Conservation (phyloP, 495 filamentous ascomycete species). For the Tuber indicum region DNA sequence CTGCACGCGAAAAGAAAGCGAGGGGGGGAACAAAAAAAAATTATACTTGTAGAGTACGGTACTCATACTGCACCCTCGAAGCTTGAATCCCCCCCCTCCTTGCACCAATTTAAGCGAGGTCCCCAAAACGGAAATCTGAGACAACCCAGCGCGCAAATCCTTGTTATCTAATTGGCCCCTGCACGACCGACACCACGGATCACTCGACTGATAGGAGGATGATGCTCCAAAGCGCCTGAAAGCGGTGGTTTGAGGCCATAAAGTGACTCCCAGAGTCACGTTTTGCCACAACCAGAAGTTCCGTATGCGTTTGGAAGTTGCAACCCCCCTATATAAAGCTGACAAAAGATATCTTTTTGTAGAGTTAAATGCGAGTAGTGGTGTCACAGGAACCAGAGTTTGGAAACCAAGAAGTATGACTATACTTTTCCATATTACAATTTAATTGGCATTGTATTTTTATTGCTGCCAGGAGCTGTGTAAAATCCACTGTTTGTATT, state of each 20-base stretch:
- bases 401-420: not conserved
- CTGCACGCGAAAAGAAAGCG: not conserved
- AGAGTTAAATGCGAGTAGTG: too few species aligned
- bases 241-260: too few species aligned
- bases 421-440: not conserved
- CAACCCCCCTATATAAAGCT: too few species aligned
- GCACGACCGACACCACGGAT: conserved; percentile 1
- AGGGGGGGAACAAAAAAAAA: not conserved
- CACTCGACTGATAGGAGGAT: not conserved
- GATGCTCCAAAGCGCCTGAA: too few species aligned
- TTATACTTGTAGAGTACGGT: too few species aligned
- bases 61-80: not conserved
- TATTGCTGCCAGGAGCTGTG: not conserved
- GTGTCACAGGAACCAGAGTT: too few species aligned
- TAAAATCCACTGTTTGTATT: not conserved
- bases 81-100: not conserved
- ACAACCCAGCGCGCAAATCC: not conserved
- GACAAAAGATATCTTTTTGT: too few species aligned
- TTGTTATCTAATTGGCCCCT: not conserved
- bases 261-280: too few species aligned
- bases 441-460: not conserved
- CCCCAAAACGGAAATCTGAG: not conserved
- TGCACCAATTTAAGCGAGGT: not conserved
- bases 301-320: too few species aligned
- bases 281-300: too few species aligned